phyloP scores from a whole-genome alignment of 1,139 yeast species.

The Suhomyces bokatorum region DNA sequence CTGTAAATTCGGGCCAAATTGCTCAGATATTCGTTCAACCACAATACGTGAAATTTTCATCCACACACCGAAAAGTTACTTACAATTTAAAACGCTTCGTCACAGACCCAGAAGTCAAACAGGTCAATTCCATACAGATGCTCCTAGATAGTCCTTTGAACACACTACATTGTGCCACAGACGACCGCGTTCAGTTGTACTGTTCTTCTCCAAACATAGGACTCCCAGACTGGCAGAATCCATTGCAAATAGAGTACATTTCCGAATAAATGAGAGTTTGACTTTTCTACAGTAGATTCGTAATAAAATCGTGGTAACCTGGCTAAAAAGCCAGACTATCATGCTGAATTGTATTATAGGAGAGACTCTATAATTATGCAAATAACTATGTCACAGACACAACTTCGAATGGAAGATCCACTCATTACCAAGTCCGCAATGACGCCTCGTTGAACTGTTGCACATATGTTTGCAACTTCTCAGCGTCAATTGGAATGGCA shows the following conservation, averaged over 20 bases:
- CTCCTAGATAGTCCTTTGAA: slow-evolving; percentile 16
- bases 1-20: slow-evolving; percentile 18
- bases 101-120: slow-evolving; percentile 16
- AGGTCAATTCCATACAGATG: slow-evolving; percentile 12
- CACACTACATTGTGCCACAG: slow-evolving; percentile 25
- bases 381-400: neutral
- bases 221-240: slow-evolving; percentile 22
- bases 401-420: neutral
- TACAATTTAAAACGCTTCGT: slow-evolving; percentile 12
- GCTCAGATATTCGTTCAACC: slow-evolving; percentile 29
- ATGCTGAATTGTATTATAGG: no score
- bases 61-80: slow-evolving; percentile 16
- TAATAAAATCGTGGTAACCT: neutral
- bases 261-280: no score
- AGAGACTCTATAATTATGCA: neutral
- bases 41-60: slow-evolving; percentile 12
- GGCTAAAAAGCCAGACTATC: no score
- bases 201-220: slow-evolving; percentile 23
- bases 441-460: neutral
- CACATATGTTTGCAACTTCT: neutral
- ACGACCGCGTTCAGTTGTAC: slow-evolving; percentile 23
- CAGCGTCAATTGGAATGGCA: neutral
- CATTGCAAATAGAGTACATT: slow-evolving; percentile 17
- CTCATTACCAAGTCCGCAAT: neutral
- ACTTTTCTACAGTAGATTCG: neutral